These are phyloP conservation scores for Salvia rosmarinus DNA, from an alignment of 257 asterid species.

Conservation along the genomic window DNA sequence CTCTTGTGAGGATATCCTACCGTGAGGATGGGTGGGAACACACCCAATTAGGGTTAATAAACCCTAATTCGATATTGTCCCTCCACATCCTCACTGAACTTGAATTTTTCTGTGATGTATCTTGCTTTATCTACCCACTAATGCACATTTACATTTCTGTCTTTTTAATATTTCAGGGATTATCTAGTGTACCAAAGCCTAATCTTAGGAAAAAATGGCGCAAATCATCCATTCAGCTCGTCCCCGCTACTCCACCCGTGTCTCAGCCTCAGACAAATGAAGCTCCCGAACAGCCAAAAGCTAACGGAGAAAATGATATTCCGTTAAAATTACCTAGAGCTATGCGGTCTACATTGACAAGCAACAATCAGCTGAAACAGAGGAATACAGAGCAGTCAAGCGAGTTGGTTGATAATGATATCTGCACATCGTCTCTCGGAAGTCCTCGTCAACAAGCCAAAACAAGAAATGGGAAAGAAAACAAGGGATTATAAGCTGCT, in stretches of 20 bases:
- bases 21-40: no score
- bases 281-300: constrained; percentile 49
- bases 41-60: no score
- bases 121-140: not conserved
- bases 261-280: constrained; percentile 43
- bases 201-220: constrained; percentile 76
- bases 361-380: constrained; percentile 64
- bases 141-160: not conserved
- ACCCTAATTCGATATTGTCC: no score
- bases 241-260: constrained; percentile 62
- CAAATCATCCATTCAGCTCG: constrained; percentile 76
- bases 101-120: not conserved
- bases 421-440: constrained; percentile 41
- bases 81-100: no score
- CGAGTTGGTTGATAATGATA: constrained; percentile 43
- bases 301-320: constrained; percentile 45
- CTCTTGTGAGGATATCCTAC: no score
- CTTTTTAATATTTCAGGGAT: constrained; percentile 49
- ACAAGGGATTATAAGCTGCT: constrained; percentile 39
- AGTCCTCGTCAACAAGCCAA: constrained; percentile 48
- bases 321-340: constrained; percentile 77
- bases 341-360: constrained; percentile 56
- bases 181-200: constrained; percentile 62
- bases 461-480: constrained; percentile 63
- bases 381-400: constrained; percentile 56